Evolutionary conservation across 2,329 filamentous ascomycete genomes (phyloP).

Genomic region (Emericellopsis atlantica): DNA sequence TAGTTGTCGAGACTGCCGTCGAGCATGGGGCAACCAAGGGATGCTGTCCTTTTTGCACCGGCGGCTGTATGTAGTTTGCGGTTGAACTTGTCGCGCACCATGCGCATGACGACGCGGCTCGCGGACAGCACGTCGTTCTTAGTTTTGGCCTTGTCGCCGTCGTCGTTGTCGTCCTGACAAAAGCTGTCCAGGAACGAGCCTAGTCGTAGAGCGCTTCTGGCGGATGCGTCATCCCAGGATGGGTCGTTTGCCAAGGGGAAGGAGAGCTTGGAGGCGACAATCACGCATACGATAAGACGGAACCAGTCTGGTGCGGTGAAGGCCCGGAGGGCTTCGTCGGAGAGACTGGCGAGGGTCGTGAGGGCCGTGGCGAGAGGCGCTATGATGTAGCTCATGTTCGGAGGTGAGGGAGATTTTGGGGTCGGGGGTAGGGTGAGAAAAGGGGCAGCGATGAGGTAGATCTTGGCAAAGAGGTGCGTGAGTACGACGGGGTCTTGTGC

Average conservation of each 20-base stretch:
- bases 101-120: slow-evolving; percentile 29
- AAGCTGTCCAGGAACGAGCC: slow-evolving; percentile 22
- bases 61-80: slow-evolving; percentile 22
- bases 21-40: slow-evolving; percentile 34
- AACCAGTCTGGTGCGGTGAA: slow-evolving; percentile 30
- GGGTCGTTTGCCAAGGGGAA: slow-evolving; percentile 27
- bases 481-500: slow-evolving; percentile 14
- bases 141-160: slow-evolving; percentile 8
- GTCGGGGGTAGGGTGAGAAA: slow-evolving; percentile 15
- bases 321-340: neutral
- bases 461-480: slow-evolving; percentile 19
- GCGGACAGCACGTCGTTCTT: slow-evolving; percentile 30
- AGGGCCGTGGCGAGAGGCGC: slow-evolving; percentile 11
- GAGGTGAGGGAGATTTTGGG: slow-evolving; percentile 11
- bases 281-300: slow-evolving; percentile 24
- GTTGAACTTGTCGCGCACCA: slow-evolving; percentile 32
- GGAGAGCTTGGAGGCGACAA: slow-evolving; percentile 31
- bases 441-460: slow-evolving; percentile 25
- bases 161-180: slow-evolving; percentile 4
- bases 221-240: slow-evolving; percentile 21
- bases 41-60: neutral
- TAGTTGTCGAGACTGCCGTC: slow-evolving; percentile 35
- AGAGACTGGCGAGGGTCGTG: neutral
- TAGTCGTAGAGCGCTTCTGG: slow-evolving; percentile 25
- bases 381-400: too few species aligned